Conservation (phyloP, 257 asterid genomes). For the Euphrasia confusa region DNA sequence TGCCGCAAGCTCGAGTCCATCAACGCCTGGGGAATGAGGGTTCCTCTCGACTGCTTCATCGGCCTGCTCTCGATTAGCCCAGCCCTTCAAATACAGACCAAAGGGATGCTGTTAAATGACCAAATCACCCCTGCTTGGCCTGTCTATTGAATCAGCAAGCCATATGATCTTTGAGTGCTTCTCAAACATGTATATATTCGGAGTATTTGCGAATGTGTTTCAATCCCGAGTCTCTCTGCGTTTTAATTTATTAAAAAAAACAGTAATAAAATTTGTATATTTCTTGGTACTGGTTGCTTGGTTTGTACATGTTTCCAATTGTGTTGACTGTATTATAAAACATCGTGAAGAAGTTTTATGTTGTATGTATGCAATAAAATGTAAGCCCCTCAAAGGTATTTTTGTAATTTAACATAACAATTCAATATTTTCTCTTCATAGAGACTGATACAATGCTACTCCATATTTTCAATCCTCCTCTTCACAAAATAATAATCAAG, state of each 20-base stretch:
- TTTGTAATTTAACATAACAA: too few relatives aligned
- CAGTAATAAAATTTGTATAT: too few relatives aligned
- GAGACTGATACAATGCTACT: constrained; percentile 22
- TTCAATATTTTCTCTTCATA: constrained; percentile 5
- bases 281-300: neutral
- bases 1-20: constrained; percentile 76
- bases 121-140: constrained; percentile 38
- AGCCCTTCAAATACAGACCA: constrained; percentile 70
- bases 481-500: constrained; percentile 26
- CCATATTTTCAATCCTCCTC: constrained; percentile 18
- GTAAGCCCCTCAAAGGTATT: too few relatives aligned
- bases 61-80: constrained; percentile 70
- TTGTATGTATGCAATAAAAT: too few relatives aligned
- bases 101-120: constrained; percentile 39
- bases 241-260: neutral
- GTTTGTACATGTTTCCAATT: neutral
- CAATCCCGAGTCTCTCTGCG: neutral
- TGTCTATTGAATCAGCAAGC: constrained; percentile 31
- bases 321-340: neutral
- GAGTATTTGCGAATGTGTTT: neutral
- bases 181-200: neutral
- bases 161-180: constrained; percentile 1
- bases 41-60: constrained; percentile 64
- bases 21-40: constrained; percentile 82
- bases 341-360: neutral